Evolutionary conservation across 2,329 filamentous ascomycete genomes (phyloP).

Genomic region (Colletotrichum theobromicola): DNA sequence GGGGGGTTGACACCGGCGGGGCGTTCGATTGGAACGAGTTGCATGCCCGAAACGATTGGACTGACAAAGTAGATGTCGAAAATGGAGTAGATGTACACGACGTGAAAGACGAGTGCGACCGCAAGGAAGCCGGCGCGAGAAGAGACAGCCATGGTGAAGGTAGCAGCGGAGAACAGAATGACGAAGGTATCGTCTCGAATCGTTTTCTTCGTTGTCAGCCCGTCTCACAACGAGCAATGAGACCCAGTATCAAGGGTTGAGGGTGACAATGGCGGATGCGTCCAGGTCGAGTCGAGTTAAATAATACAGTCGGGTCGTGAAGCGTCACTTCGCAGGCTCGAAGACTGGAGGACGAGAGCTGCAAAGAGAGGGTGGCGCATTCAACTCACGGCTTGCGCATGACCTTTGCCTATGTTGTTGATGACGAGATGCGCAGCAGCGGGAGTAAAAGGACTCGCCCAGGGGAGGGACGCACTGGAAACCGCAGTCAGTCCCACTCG

Average conservation of each 20-base stretch:
- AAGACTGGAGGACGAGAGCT: background rate
- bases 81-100: constrained; percentile 93
- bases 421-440: background rate
- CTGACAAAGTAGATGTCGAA: constrained; percentile 99
- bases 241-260: background rate
- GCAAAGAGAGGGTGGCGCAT: background rate
- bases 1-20: constrained; percentile 68
- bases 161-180: background rate
- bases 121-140: constrained; percentile 82
- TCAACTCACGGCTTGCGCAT: constrained; percentile 6
- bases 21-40: constrained; percentile 74
- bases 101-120: constrained; percentile 88
- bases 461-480: background rate
- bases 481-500: background rate
- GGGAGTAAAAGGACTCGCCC: background rate
- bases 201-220: background rate
- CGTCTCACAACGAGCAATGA: background rate
- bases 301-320: background rate
- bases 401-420: background rate
- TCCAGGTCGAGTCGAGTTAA: background rate
- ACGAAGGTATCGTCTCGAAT: background rate
- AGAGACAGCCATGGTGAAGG: constrained; percentile 55
- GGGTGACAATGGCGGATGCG: background rate
- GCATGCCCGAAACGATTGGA: constrained; percentile 96
- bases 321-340: background rate